Conservation (phyloP, 805 yeast species). For the Yamadazyma sp. region DNA sequence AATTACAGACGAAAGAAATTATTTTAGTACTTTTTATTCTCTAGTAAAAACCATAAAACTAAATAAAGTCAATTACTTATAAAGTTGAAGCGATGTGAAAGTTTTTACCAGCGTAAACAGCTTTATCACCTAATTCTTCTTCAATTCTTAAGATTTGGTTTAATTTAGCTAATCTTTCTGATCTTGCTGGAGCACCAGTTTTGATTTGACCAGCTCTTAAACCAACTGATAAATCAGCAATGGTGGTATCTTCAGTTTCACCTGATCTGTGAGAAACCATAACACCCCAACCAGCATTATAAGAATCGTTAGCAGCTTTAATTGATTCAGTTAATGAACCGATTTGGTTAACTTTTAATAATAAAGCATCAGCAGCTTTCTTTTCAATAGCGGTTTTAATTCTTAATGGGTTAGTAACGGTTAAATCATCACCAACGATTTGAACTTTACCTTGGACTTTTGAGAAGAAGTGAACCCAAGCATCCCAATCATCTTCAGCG, state of each 20-base stretch:
- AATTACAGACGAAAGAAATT: not conserved
- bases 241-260: conserved; percentile 98
- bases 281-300: conserved; percentile 98
- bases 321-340: conserved; percentile 96
- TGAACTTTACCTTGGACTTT: conserved; percentile 67
- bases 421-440: conserved; percentile 97
- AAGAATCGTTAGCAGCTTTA: conserved; percentile 94
- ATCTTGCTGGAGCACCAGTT: conserved; percentile 99
- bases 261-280: conserved; percentile 99
- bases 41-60: too few species aligned
- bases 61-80: too few species aligned
- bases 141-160: conserved; percentile 98
- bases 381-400: conserved; percentile 93
- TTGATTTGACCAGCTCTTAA: conserved; percentile 97
- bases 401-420: conserved; percentile 96
- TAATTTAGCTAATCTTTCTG: conserved; percentile 98
- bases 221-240: conserved; percentile 97
- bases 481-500: conserved; percentile 99
- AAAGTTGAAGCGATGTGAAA: conserved; percentile 61
- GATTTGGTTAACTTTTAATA: conserved; percentile 98
- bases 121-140: conserved; percentile 98
- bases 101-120: conserved; percentile 88
- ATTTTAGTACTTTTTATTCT: not conserved
- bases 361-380: conserved; percentile 92
- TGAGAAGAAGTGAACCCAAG: conserved; percentile 88